These are phyloP conservation scores for Dorcoceras hygrometricum DNA, from an alignment of 257 asterid genomes.

Conservation along the genomic window DNA sequence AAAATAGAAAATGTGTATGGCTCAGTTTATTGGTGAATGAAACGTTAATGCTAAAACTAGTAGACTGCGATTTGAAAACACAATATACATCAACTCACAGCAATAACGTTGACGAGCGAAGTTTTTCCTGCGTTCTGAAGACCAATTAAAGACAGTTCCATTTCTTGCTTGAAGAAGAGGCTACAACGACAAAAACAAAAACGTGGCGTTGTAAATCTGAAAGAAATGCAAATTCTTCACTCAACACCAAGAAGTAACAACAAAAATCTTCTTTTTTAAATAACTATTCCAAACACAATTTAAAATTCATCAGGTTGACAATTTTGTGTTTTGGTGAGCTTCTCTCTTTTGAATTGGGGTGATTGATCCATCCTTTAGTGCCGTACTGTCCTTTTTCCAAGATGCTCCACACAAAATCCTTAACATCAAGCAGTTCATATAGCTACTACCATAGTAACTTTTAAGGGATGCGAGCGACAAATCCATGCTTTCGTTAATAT, in stretches of 20 bases:
- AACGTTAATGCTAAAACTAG: neutral
- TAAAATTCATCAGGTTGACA: too few species aligned
- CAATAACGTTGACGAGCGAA: constrained; percentile 92
- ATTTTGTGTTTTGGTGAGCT: neutral
- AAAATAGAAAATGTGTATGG: constrained; percentile 5
- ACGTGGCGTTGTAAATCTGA: neutral
- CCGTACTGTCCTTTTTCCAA: neutral
- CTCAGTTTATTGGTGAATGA: neutral
- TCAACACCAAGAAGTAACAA: constrained; percentile 2
- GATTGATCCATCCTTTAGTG: neutral
- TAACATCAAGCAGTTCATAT: neutral
- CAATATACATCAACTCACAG: constrained; percentile 54
- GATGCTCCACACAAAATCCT: neutral
- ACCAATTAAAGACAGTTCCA: constrained; percentile 98
- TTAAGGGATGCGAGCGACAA: neutral
- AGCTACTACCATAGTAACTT: neutral
- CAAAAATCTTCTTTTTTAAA: neutral
- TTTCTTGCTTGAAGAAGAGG: constrained; percentile 98
- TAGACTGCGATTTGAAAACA: constrained; percentile 2
- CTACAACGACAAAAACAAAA: constrained; percentile 39
- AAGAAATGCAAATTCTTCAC: constrained; percentile 1
- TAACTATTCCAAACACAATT: constrained; percentile 3
- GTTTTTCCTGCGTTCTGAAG: constrained; percentile 99
- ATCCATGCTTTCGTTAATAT: neutral
- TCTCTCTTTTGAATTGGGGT: neutral